Percentiles rank a stretch among this genome's conserved stretches.
These are phyloP conservation scores for Anthostomella pinea DNA, from an alignment of 2,329 filamentous ascomycete species.

Conservation along the genomic window DNA sequence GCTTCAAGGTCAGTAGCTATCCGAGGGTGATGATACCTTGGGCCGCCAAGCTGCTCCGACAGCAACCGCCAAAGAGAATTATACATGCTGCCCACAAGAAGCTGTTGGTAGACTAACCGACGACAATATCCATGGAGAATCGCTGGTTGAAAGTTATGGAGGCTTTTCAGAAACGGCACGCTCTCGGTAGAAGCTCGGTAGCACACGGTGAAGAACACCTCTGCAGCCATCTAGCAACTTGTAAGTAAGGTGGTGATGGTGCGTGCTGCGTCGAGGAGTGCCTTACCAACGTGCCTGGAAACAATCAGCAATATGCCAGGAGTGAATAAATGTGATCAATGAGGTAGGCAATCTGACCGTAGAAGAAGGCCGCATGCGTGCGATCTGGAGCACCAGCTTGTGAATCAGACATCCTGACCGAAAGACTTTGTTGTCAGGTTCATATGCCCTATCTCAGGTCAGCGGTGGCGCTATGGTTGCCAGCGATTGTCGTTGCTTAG, in stretches of 20 bases:
- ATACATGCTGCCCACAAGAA: no score
- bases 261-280: neutral
- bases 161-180: constrained; percentile 39
- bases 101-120: constrained; percentile 38
- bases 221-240: constrained; percentile 66
- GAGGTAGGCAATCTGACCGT: constrained; percentile 41
- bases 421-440: no score
- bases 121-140: constrained; percentile 73
- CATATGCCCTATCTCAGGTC: no score
- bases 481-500: no score
- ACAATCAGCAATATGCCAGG: constrained; percentile 20
- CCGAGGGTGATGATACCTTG: no score
- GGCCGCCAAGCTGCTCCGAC: no score
- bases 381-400: constrained; percentile 10
- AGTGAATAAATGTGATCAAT: neutral
- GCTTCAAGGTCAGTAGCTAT: neutral
- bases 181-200: constrained; percentile 57
- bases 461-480: no score
- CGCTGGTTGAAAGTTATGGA: constrained; percentile 68
- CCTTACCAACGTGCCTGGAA: constrained; percentile 37
- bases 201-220: constrained; percentile 82
- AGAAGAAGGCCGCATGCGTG: constrained; percentile 52
- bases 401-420: constrained; percentile 13
- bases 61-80: no score
- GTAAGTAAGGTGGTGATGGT: constrained; percentile 10